Evolutionary conservation across 176 grass and related monocot genomes (phyloP).

Genomic region (Oryza australiensis): DNA sequence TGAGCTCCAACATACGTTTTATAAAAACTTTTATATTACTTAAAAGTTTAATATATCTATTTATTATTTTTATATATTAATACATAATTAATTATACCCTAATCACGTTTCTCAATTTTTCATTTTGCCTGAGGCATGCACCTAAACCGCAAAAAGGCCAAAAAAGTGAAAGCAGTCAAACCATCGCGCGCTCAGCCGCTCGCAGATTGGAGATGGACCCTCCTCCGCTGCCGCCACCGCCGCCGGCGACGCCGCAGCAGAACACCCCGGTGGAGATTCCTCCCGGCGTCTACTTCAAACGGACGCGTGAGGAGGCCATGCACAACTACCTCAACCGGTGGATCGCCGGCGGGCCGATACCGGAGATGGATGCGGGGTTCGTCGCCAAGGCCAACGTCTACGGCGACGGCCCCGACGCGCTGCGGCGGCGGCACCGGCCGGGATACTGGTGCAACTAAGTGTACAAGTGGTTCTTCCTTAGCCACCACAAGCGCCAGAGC

Average conservation of each 20-base stretch:
- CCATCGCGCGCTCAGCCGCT: no score
- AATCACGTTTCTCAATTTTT: no score
- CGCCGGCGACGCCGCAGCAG: neutral
- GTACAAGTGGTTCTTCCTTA: conserved; percentile 10
- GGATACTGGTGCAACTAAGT: neutral
- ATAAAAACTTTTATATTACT: no score
- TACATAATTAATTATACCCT: no score
- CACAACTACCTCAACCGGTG: neutral
- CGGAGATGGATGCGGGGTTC: neutral
- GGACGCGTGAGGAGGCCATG: neutral
- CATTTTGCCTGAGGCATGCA: no score
- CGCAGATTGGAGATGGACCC: no score
- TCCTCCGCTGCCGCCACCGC: neutral
- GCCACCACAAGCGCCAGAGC: neutral
- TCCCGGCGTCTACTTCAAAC: conserved; percentile 32
- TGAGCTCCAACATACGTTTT: no score
- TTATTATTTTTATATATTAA: no score
- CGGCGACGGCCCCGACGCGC: neutral
- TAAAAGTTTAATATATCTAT: no score
- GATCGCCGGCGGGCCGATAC: neutral
- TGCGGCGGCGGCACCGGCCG: neutral
- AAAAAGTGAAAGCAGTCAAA: no score
- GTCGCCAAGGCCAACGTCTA: conserved; percentile 20
- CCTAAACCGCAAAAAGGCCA: no score
- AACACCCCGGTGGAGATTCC: neutral